A percentile compares a stretch with the other conserved stretches of the same genome.
These are phyloP conservation scores for Annona cherimola DNA, from an alignment of 164 flowering plant species.

Conservation along the genomic window DNA sequence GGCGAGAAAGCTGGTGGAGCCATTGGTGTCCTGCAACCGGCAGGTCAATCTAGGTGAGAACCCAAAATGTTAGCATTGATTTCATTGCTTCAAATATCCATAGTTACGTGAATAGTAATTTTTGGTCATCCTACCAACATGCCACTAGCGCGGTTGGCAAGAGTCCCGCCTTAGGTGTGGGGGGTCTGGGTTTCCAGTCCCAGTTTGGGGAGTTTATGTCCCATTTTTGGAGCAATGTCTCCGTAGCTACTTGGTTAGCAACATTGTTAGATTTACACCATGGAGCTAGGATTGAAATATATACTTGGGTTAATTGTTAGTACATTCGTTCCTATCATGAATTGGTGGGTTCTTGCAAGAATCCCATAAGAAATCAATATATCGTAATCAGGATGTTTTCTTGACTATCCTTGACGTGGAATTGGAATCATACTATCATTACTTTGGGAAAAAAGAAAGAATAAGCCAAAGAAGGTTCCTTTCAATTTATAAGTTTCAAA, in stretches of 20 bases:
- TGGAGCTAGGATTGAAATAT: too few species aligned
- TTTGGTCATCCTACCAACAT: background rate
- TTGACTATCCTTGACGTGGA: too few species aligned
- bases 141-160: background rate
- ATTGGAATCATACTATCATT: background rate
- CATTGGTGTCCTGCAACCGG: constrained; percentile 49
- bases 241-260: too few species aligned
- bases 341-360: background rate
- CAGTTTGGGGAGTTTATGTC: too few species aligned
- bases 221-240: too few species aligned
- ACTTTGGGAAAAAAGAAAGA: background rate
- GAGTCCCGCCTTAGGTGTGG: too few species aligned
- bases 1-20: constrained; percentile 53
- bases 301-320: too few species aligned
- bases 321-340: background rate
- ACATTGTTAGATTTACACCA: too few species aligned
- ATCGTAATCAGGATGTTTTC: too few species aligned
- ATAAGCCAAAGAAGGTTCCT: background rate
- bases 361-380: background rate
- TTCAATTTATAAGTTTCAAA: too few species aligned
- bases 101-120: background rate
- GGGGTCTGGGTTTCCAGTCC: too few species aligned
- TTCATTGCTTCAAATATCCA: background rate
- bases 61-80: background rate
- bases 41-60: constrained; percentile 91